These are phyloP conservation scores for Penicillium verhagenii DNA, from an alignment of 495 filamentous ascomycete species.

Conservation along the genomic window DNA sequence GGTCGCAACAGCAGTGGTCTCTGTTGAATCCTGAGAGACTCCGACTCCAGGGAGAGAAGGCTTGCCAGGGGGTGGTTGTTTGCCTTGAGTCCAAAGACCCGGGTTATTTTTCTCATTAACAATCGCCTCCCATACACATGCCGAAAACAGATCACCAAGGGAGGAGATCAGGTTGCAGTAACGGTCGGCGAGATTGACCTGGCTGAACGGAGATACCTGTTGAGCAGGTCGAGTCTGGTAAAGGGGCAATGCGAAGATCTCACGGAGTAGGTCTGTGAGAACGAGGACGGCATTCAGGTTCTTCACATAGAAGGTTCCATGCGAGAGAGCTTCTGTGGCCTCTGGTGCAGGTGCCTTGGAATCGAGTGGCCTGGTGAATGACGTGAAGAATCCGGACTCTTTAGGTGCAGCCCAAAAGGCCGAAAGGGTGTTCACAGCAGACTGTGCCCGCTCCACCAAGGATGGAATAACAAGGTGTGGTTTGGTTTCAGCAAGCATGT, in stretches of 20 bases:
- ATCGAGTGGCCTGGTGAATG: conserved; percentile 46
- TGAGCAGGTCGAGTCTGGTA: conserved; percentile 60
- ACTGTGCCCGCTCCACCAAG: conserved; percentile 69
- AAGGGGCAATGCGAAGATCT: conserved; percentile 64
- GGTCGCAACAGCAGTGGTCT: conserved; percentile 12
- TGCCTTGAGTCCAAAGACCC: conserved; percentile 63
- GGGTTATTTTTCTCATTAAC: conserved; percentile 66
- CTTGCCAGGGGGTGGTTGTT: conserved; percentile 51
- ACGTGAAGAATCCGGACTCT: conserved; percentile 62
- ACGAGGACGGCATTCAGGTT: conserved; percentile 72
- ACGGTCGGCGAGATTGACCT: conserved; percentile 77
- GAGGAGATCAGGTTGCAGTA: conserved; percentile 66
- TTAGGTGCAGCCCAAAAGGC: conserved; percentile 57
- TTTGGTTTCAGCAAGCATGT: conserved; percentile 77
- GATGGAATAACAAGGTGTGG: conserved; percentile 80
- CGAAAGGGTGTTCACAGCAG: conserved; percentile 62
- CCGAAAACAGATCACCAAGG: conserved; percentile 73
- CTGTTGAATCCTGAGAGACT: conserved; percentile 12
- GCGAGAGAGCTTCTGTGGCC: conserved; percentile 31
- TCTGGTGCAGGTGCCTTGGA: conserved; percentile 21
- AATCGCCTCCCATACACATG: conserved; percentile 81
- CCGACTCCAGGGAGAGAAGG: conserved; percentile 37
- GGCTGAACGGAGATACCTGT: conserved; percentile 56
- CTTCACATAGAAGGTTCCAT: conserved; percentile 74
- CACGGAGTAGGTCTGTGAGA: conserved; percentile 67